phyloP scores from a whole-genome alignment of 257 asterid species.

The Primulina huaijiensis region DNA sequence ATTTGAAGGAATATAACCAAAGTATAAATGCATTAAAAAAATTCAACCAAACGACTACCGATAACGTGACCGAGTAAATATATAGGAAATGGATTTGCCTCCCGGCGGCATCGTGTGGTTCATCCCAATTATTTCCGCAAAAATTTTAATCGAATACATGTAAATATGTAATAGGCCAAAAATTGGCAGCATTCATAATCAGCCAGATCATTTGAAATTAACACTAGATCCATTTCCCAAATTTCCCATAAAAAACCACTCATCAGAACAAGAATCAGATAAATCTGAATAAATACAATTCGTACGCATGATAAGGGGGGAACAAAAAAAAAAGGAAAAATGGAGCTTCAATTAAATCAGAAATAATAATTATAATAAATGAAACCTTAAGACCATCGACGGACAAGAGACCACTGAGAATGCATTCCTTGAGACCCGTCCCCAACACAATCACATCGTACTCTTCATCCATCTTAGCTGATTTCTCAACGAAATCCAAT shows the following conservation, averaged over 20 bases:
- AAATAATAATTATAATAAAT: neutral
- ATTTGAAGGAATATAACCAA: neutral
- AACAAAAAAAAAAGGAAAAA: neutral
- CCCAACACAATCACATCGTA: constrained; percentile 66
- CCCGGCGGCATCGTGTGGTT: neutral
- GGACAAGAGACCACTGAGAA: constrained; percentile 66
- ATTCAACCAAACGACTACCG: neutral
- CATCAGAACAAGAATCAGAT: constrained; percentile 11
- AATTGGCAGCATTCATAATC: constrained; percentile 5
- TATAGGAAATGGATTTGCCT: neutral
- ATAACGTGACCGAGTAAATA: neutral
- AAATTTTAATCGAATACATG: neutral
- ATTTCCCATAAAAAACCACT: constrained; percentile 11
- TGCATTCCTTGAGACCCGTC: constrained; percentile 71
- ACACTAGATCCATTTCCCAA: constrained; percentile 16
- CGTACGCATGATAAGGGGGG: neutral
- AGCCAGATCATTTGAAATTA: constrained; percentile 19
- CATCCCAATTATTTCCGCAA: neutral
- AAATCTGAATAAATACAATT: constrained; percentile 8
- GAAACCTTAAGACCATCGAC: constrained; percentile 59
- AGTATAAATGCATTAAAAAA: neutral
- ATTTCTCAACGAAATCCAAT: constrained; percentile 7
- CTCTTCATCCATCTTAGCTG: constrained; percentile 55
- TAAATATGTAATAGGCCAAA: neutral
- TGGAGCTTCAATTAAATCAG: neutral